These are phyloP conservation scores for Suhomyces sp. DNA, from an alignment of 805 yeast species.

Conservation along the genomic window DNA sequence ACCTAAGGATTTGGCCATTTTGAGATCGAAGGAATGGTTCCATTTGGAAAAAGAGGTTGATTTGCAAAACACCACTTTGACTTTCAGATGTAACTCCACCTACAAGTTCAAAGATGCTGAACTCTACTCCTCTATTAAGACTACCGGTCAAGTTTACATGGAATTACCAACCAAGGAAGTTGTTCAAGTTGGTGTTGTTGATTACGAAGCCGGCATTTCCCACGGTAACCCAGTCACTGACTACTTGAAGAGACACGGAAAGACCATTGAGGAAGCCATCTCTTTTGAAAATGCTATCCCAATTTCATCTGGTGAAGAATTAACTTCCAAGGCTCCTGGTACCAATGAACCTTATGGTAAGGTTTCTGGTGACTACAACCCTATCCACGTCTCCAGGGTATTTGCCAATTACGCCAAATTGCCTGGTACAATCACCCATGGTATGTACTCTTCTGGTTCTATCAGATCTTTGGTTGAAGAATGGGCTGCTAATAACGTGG, in stretches of 20 bases:
- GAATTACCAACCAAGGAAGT: conserved; percentile 93
- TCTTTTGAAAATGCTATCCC: conserved; percentile 89
- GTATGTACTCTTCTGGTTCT: conserved; percentile 97
- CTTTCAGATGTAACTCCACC: conserved; percentile 85
- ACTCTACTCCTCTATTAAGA: conserved; percentile 74
- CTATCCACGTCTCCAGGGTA: conserved; percentile 94
- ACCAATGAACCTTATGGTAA: conserved; percentile 95
- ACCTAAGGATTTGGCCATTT: conserved; percentile 87
- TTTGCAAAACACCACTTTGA: conserved; percentile 73
- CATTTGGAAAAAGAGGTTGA: conserved; percentile 70
- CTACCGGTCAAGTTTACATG: conserved; percentile 79
- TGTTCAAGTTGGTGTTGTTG: conserved; percentile 76
- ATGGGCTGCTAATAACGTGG: conserved; percentile 97
- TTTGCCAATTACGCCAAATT: conserved; percentile 90
- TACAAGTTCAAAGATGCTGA: conserved; percentile 74
- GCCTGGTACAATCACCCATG: conserved; percentile 98
- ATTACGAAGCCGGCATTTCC: conserved; percentile 86
- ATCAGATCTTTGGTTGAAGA: conserved; percentile 93
- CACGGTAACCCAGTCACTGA: conserved; percentile 98
- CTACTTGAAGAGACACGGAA: conserved; percentile 87
- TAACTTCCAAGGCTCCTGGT: conserved; percentile 80
- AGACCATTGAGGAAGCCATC: conserved; percentile 90
- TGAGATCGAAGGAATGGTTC: conserved; percentile 97
- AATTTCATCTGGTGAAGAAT: conserved; percentile 61
- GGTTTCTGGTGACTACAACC: conserved; percentile 97